phyloP scores from a whole-genome alignment of 2,329 filamentous ascomycete species.

The Talaromyces rugulosus region DNA sequence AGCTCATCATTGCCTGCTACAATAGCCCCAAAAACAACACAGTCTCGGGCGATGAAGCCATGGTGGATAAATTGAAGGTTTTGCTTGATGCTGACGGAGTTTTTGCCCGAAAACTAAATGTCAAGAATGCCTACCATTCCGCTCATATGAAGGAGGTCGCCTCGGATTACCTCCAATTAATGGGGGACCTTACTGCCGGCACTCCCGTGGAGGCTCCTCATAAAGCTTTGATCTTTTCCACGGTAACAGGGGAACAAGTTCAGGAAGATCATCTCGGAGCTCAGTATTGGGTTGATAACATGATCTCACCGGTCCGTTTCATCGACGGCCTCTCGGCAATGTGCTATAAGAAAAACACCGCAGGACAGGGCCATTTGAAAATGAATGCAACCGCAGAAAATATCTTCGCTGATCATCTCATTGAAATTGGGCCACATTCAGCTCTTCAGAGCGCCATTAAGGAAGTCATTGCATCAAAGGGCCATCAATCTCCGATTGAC shows the following conservation, averaged over 20 bases:
- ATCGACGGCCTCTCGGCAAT: slow-evolving; percentile 18
- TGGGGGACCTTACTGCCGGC: slow-evolving; percentile 17
- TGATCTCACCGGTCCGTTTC: slow-evolving; percentile 29
- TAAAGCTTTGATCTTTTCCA: slow-evolving; percentile 22
- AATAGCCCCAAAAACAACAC: slow-evolving; percentile 28
- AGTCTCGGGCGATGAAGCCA: slow-evolving; percentile 22
- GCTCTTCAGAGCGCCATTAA: slow-evolving; percentile 26
- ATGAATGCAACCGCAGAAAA: slow-evolving; percentile 4
- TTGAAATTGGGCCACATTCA: slow-evolving; percentile 31
- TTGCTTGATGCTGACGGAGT: slow-evolving; percentile 19
- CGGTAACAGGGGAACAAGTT: slow-evolving; percentile 20
- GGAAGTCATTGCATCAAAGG: slow-evolving; percentile 17
- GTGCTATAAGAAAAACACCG: slow-evolving; percentile 4
- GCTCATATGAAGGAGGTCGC: slow-evolving; percentile 23
- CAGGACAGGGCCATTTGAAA: slow-evolving; percentile 1
- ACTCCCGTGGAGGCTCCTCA: slow-evolving; percentile 12
- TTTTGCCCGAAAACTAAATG: slow-evolving; percentile 27
- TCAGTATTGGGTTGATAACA: slow-evolving; percentile 29
- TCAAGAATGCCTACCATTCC: slow-evolving; percentile 30
- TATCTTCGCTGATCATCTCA: slow-evolving; percentile 16
- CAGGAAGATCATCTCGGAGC: slow-evolving; percentile 12
- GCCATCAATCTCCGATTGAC: slow-evolving; percentile 12
- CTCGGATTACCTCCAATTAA: slow-evolving; percentile 20
- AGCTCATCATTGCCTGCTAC: slow-evolving; percentile 23
- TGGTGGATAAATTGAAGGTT: slow-evolving; percentile 22